Evolutionary conservation across 139 green algal genomes (phyloP).

Genomic region (Coccomyxa sp.): DNA sequence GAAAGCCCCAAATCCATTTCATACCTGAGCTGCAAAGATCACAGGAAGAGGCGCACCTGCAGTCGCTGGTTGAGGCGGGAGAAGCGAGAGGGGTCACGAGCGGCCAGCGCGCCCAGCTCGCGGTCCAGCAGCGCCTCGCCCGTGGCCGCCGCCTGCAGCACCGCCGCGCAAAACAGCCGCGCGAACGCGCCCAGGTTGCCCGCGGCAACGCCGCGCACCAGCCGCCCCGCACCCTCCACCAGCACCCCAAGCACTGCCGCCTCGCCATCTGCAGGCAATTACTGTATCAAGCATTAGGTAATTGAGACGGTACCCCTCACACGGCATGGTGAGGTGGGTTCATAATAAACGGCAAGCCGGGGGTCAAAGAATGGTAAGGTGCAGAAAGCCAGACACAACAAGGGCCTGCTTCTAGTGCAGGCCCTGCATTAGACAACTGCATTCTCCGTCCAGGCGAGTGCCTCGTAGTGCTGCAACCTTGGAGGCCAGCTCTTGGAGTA

Average conservation of each 20-base stretch:
- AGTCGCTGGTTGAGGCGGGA: constrained; percentile 47
- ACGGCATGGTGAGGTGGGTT: constrained; percentile 24
- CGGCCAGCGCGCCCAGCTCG: constrained; percentile 48
- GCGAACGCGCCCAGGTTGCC: constrained; percentile 60
- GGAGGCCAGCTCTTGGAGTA: no score
- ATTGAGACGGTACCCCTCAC: constrained; percentile 7
- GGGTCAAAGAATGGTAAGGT: no score
- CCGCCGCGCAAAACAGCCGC: constrained; percentile 47
- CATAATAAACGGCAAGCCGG: not conserved
- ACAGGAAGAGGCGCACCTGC: constrained; percentile 15
- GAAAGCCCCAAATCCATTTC: no score
- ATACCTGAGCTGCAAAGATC: no score
- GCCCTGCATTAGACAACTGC: no score
- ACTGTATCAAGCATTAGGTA: no score
- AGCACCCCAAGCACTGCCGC: not conserved
- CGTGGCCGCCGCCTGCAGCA: constrained; percentile 61
- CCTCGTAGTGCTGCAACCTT: no score
- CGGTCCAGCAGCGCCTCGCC: constrained; percentile 52
- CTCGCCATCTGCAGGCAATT: not conserved
- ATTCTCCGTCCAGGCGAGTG: no score
- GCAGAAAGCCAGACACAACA: no score
- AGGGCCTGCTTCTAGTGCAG: no score
- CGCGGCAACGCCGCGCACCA: constrained; percentile 40
- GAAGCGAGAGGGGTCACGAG: constrained; percentile 45
- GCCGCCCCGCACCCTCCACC: constrained; percentile 4